Evolutionary conservation across 140 eudicot genomes (phyloP).

Genomic region (Senecio squalidus): DNA sequence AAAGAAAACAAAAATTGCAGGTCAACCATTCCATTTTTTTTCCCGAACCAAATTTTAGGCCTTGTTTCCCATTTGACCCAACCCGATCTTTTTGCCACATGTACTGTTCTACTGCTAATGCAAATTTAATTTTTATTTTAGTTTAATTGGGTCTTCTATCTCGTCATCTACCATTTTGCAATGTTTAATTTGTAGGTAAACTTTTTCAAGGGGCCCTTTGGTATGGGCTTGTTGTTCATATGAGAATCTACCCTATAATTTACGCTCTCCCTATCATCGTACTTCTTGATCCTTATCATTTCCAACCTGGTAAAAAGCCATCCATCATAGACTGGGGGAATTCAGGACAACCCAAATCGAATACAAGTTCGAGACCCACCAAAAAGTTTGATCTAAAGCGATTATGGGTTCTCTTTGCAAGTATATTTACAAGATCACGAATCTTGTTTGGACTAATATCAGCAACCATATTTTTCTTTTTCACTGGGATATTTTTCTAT

Average conservation of each 20-base stretch:
- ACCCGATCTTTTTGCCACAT: too few relatives aligned
- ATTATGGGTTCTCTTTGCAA: conserved; percentile 31
- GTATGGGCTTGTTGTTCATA: conserved; percentile 96
- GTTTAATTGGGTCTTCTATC: conserved; percentile 28
- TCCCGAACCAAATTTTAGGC: too few relatives aligned
- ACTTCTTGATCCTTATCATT: conserved; percentile 55
- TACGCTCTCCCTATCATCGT: conserved; percentile 74
- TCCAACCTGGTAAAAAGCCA: conserved; percentile 59
- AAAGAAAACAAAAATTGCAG: too few relatives aligned
- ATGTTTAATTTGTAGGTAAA: conserved; percentile 33
- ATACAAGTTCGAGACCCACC: conserved; percentile 12
- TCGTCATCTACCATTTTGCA: not conserved
- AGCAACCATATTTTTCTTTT: conserved; percentile 61
- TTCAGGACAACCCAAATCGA: conserved; percentile 24
- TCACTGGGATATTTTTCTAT: conserved; percentile 60
- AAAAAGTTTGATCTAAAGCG: conserved; percentile 2
- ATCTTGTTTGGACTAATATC: conserved; percentile 65
- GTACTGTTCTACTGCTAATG: not conserved
- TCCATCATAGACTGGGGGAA: conserved; percentile 53
- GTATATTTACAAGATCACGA: conserved; percentile 58
- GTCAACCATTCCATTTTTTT: too few relatives aligned
- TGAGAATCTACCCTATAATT: conserved; percentile 94
- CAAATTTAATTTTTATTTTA: not conserved
- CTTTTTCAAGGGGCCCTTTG: conserved; percentile 81
- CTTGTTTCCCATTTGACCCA: too few relatives aligned